phyloP scores from a whole-genome alignment of 1,139 yeast species.

The Scheffersomyces lignicola region DNA sequence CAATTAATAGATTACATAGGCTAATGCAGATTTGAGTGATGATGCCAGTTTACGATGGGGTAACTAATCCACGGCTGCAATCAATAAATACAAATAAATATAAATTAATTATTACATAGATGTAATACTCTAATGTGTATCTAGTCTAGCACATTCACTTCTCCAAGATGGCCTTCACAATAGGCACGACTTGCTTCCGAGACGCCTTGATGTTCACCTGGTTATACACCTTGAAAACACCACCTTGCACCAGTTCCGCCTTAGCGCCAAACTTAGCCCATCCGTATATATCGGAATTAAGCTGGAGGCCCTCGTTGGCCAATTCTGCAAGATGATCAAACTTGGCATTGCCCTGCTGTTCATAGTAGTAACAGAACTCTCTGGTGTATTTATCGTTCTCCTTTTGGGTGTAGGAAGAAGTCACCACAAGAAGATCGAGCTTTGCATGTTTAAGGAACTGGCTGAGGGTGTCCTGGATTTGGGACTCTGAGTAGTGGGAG shows the following conservation, averaged over 20 bases:
- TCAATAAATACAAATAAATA: too few relatives aligned
- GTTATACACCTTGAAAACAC: conserved; percentile 33
- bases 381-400: conserved; percentile 49
- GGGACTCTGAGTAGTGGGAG: conserved; percentile 26
- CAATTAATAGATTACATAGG: too few relatives aligned
- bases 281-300: conserved; percentile 22
- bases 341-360: conserved; percentile 10
- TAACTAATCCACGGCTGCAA: conserved; percentile 5
- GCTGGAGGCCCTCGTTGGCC: conserved; percentile 29
- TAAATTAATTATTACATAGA: too few relatives aligned
- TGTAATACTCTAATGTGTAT: too few relatives aligned
- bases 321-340: conserved; percentile 26
- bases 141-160: too few relatives aligned
- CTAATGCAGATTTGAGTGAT: too few relatives aligned
- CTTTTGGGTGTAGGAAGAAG: conserved; percentile 58
- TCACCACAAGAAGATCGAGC: conserved; percentile 57
- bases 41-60: too few relatives aligned
- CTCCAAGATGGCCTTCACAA: conserved; percentile 36
- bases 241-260: conserved; percentile 12
- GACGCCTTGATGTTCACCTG: conserved; percentile 65
- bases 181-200: conserved; percentile 86
- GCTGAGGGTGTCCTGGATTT: conserved; percentile 39
- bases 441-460: conserved; percentile 34
- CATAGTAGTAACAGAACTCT: conserved; percentile 50
- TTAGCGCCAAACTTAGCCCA: conserved; percentile 13